A percentile compares a stretch with the other conserved stretches of the same genome.
phyloP scores from a whole-genome alignment of 345 rosid genomes.

The Clausena lansium region DNA sequence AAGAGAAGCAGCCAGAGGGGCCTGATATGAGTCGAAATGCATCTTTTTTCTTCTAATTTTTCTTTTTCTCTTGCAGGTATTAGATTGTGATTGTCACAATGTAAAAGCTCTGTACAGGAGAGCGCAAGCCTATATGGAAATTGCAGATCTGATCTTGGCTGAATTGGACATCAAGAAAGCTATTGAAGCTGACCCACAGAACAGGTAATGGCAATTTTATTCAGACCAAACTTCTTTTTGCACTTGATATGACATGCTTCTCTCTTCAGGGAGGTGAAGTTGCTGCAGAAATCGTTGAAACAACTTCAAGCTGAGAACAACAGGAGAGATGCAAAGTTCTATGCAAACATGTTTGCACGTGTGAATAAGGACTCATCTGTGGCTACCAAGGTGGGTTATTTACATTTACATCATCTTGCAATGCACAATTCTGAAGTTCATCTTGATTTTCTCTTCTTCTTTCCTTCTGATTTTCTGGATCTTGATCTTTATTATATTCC shows the following conservation, averaged over 20 bases:
- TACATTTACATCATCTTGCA: not conserved
- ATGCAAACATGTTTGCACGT: constrained; percentile 46
- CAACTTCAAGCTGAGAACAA: constrained; percentile 48
- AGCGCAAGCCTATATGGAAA: constrained; percentile 57
- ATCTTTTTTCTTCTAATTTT: constrained; percentile 10
- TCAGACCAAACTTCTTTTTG: not conserved
- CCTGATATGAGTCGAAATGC: not conserved
- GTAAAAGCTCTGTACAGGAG: constrained; percentile 61
- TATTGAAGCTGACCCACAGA: constrained; percentile 48
- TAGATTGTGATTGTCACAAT: constrained; percentile 47
- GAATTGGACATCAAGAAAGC: constrained; percentile 57
- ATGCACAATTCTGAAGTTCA: not conserved
- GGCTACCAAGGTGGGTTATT: constrained; percentile 31
- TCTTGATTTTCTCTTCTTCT: not conserved
- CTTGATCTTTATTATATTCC: not conserved
- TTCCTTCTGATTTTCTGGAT: not conserved
- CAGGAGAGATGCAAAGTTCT: constrained; percentile 55
- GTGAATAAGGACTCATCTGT: constrained; percentile 23
- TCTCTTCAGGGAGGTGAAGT: constrained; percentile 47
- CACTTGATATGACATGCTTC: not conserved
- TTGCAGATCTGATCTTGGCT: constrained; percentile 44
- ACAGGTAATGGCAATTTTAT: constrained; percentile 33
- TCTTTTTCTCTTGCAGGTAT: constrained; percentile 33
- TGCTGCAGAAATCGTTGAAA: constrained; percentile 39
- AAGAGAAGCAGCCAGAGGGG: not conserved